Evolutionary conservation across 768 basidiomycete species (phyloP), one percentile per base, ranked within the genome.

Genomic region (Podaxis mareebaensis): DNA sequence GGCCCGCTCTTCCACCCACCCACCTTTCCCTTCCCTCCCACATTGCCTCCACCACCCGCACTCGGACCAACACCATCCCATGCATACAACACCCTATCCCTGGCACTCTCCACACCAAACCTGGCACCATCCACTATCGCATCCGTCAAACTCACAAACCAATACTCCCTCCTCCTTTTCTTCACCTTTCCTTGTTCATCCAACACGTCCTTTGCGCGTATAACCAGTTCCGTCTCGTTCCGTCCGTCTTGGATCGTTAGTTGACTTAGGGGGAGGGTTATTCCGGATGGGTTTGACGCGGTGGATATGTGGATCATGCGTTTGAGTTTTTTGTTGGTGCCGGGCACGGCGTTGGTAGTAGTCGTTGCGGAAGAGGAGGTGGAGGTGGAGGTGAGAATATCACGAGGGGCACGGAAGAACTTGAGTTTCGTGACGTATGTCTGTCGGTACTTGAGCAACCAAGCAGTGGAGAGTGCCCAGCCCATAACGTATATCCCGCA

Each of bases 241-340:
- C 77, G 71, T 39, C 77, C 77, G 6, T 73, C 68, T 40, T 68
- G 63, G 0, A 78, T 60, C 30, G 70, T 69, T 64, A 74, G 73
- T 33, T 67, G 61, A 8, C 53, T 65, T 1, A 75, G 53, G 28
- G 75, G 70, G 52, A 75, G 73, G 4, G 68, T 39, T 5, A 64
- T 53, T 6, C 77, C 77, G 20, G 70, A 69, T 12, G 66, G 69
- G 53, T 72, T 66, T 6, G 51, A 57, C 40, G 67, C 54, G 26
- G 66, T 65, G 15, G 53, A 44, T 28, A 57, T 59, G 28, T 64
- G 62, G 30, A 59, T 44, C 20, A 64, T 52, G 8, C 56, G 62
- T 12, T 26, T 42, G 30, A 33, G 30, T 33, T 8, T 30, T 30
- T 30, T 30, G 22, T 61, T 26, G 20, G 42, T 65, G 53, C 28